These are phyloP conservation scores for Colletotrichum endophyticum DNA, from an alignment of 2,329 filamentous ascomycete species.

Conservation along the genomic window DNA sequence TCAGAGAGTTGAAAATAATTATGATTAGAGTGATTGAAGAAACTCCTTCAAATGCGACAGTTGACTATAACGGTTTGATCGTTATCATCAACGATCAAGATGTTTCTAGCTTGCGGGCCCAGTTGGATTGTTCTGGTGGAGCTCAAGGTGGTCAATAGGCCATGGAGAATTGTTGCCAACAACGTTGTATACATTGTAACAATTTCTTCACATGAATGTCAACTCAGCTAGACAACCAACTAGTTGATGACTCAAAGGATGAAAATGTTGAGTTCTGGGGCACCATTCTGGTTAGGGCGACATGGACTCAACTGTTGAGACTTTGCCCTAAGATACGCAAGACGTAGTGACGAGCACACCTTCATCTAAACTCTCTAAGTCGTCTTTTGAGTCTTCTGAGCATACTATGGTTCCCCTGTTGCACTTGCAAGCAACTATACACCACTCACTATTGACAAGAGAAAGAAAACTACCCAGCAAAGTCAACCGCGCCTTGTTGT, in stretches of 20 bases:
- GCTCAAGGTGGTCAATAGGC: background rate
- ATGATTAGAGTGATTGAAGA: too few species aligned
- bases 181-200: background rate
- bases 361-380: too few species aligned
- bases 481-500: too few species aligned
- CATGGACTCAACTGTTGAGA: too few species aligned
- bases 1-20: background rate
- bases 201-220: fast-evolving
- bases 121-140: background rate
- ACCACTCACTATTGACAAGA: too few species aligned
- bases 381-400: too few species aligned
- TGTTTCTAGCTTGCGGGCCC: background rate
- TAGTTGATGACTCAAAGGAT: background rate
- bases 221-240: background rate
- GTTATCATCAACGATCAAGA: background rate
- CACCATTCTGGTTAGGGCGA: too few species aligned
- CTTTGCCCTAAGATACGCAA: too few species aligned
- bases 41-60: fast-evolving
- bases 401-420: too few species aligned
- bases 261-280: background rate
- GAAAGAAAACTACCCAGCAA: too few species aligned
- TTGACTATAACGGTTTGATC: fast-evolving
- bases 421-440: too few species aligned
- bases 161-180: background rate
- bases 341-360: too few species aligned